phyloP scores from a whole-genome alignment of 495 filamentous ascomycete genomes.

The Gamarada debralockiae region DNA sequence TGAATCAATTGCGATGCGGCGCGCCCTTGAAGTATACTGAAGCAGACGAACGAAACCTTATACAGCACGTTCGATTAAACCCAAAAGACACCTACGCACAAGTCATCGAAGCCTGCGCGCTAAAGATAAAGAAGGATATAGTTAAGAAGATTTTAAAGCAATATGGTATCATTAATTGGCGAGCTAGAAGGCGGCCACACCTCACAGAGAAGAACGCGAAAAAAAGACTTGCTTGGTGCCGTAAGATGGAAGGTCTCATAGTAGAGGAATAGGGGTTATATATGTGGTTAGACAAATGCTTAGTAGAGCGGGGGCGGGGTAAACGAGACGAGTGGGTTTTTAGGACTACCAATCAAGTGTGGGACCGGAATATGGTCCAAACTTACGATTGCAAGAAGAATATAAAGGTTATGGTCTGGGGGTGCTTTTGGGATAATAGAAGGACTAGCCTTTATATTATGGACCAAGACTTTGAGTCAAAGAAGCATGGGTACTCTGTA shows the following conservation, averaged over 20 bases:
- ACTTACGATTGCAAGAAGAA: slow-evolving; percentile 6
- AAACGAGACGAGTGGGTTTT: not conserved
- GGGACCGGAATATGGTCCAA: not conserved
- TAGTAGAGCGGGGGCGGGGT: slow-evolving; percentile 1
- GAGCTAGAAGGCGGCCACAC: not conserved
- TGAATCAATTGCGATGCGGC: too few relatives aligned
- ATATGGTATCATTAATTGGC: slow-evolving; percentile 1
- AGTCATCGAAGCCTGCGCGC: not conserved
- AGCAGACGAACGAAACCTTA: too few relatives aligned
- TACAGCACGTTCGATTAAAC: not conserved
- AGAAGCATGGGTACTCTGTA: too few relatives aligned
- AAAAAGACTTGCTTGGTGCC: not conserved
- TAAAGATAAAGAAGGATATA: not conserved
- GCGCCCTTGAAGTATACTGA: too few relatives aligned
- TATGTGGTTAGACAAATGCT: not conserved
- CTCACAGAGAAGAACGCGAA: not conserved
- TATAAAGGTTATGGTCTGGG: slow-evolving; percentile 11
- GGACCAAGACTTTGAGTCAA: slow-evolving; percentile 6
- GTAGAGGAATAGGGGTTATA: not conserved
- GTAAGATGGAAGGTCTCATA: not conserved
- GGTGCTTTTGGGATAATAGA: slow-evolving; percentile 1
- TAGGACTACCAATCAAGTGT: not conserved
- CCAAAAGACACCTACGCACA: slow-evolving; percentile 1
- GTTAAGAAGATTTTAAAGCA: slow-evolving; percentile 1
- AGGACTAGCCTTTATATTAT: slow-evolving; percentile 6